A percentile compares a stretch with the other conserved stretches of the same genome.
These are phyloP conservation scores for Populus hybrid DNA, from an alignment of 441 rosid species.

Conservation along the genomic window DNA sequence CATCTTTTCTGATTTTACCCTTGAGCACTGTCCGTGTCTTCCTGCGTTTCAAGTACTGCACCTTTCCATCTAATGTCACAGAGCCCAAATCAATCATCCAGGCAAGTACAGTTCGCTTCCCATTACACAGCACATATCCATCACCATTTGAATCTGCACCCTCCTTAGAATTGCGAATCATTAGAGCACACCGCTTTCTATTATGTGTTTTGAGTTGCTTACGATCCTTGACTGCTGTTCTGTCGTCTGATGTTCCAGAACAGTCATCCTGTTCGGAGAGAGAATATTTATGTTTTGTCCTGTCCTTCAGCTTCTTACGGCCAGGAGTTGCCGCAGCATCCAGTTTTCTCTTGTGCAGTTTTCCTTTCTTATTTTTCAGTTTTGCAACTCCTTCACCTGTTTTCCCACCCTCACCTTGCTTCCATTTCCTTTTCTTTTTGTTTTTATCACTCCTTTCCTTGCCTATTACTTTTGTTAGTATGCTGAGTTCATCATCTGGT, in stretches of 20 bases:
- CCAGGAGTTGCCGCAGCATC: background rate
- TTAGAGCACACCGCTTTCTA: constrained; percentile 57
- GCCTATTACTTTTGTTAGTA: constrained; percentile 43
- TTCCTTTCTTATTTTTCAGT: constrained; percentile 32
- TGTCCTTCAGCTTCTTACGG: constrained; percentile 23
- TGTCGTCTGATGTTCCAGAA: constrained; percentile 22
- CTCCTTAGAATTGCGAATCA: constrained; percentile 63
- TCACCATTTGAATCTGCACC: constrained; percentile 42
- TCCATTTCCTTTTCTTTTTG: constrained; percentile 40
- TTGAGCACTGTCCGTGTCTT: constrained; percentile 33
- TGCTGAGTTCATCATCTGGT: constrained; percentile 68
- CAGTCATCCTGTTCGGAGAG: constrained; percentile 20
- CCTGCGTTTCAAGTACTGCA: constrained; percentile 45
- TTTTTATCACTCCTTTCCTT: constrained; percentile 53
- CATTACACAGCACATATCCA: constrained; percentile 65
- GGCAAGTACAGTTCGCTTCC: constrained; percentile 70
- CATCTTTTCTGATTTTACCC: constrained; percentile 59
- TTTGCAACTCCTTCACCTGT: constrained; percentile 25
- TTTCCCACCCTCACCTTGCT: constrained; percentile 24
- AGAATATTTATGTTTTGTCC: constrained; percentile 27
- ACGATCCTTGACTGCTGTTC: constrained; percentile 34
- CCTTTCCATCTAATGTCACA: constrained; percentile 56
- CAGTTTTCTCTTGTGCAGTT: background rate
- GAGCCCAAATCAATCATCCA: constrained; percentile 85
- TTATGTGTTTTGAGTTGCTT: constrained; percentile 49